Conservation (phyloP, 2,329 filamentous ascomycete genomes). For the Grosmannia huntii region DNA sequence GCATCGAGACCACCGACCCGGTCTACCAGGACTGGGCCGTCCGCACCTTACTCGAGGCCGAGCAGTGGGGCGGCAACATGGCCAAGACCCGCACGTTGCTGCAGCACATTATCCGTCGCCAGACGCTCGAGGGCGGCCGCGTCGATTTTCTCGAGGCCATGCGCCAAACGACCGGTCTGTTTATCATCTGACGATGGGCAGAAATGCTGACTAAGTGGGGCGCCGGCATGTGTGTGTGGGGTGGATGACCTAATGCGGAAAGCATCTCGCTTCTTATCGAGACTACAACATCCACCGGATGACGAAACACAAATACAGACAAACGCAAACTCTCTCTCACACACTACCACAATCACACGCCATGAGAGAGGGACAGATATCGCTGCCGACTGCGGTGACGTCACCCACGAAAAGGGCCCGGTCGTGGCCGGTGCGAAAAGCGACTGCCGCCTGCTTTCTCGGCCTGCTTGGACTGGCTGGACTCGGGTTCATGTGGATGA, state of each 20-base stretch:
- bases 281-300: not conserved
- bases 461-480: not conserved
- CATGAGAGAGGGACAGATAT: not conserved
- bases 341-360: not conserved
- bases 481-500: not conserved
- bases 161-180: constrained; percentile 3
- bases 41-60: constrained; percentile 1
- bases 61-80: constrained; percentile 4
- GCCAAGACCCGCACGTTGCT: constrained; percentile 3
- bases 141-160: constrained; percentile 2
- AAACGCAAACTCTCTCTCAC: not conserved
- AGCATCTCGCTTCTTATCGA: not conserved
- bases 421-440: not conserved
- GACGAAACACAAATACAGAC: not conserved
- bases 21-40: constrained; percentile 12
- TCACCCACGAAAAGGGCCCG: not conserved
- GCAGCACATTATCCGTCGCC: not conserved
- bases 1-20: constrained; percentile 12
- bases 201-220: not conserved
- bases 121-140: not conserved
- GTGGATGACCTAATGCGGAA: not conserved
- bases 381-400: not conserved
- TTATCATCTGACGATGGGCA: constrained; percentile 1
- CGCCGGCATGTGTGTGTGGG: not conserved
- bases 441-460: not conserved